Base-by-base conservation (phyloP, 768 basidiomycete genomes). In the Tricholoma furcatifolium region DNA sequence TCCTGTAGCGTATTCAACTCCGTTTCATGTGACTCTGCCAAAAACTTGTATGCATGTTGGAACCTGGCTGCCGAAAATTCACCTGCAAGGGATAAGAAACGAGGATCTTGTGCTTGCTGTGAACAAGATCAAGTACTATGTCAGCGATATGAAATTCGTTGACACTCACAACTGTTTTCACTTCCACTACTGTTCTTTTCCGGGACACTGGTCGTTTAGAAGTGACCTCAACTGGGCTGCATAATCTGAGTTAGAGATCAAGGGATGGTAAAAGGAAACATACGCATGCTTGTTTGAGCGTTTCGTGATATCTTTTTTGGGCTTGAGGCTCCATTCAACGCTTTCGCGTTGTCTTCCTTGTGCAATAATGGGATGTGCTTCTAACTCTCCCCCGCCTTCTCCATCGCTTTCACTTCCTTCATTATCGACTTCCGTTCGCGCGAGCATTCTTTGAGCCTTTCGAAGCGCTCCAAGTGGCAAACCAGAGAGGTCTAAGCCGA, bases 231-330 rank as follows among this genome's bases (percentile, higher is more conserved):
- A 73, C 77, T 1, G 94, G 94, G 1, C 94, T 95, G 46, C 41
- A 21, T 21, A 10, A 8, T 32, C 55, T 24, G 20, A 48, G 12
- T 43, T 12, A 53, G 36, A 12, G 15, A 50, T 46, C 27, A 10
- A 50, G 27, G 20, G 27, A 3, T 27, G 27, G 3, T 27, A 36
- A 24, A 14, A 23, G 41, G 12, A 32, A 27, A 78, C 92, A 56
- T 70, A 95, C 94, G 95, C 92, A 70, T 96, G 87, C 63, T 98
- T 97, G 64, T 80, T 82, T 5, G 78, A 66, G 39, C 93, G 78
- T 68, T 87, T 88, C 11, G 75, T 64, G 3, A 82, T 73, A 52
- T 77, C 73, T 34, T 68, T 75, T 51, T 75, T 75, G 41, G 69
- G 66, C 55, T 72, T 74, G 47, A 69, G 60, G 59, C 66, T 71